Evolutionary conservation across 176 grass and related monocot genomes (phyloP).

Genomic region (Triticum dicoccoides): DNA sequence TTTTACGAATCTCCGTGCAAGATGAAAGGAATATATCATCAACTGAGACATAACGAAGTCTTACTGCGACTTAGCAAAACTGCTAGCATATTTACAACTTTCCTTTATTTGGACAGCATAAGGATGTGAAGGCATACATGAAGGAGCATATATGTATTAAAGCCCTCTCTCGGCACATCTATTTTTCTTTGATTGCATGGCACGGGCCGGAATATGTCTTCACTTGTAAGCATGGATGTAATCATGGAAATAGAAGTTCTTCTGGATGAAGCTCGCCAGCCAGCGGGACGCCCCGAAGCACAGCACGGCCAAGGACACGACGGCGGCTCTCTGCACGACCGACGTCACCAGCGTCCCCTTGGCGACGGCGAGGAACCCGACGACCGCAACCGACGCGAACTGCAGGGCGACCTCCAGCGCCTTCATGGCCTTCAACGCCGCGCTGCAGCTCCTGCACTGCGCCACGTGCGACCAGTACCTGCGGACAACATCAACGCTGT

Average conservation of each 20-base stretch:
- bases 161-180: too few species aligned
- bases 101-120: too few species aligned
- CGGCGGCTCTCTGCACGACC: constrained; percentile 19
- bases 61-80: too few species aligned
- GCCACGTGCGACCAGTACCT: constrained; percentile 94
- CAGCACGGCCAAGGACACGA: constrained; percentile 43
- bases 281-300: constrained; percentile 68
- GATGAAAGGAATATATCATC: too few species aligned
- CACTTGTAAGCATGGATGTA: constrained; percentile 87
- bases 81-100: too few species aligned
- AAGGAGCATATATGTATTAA: too few species aligned
- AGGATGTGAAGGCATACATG: too few species aligned
- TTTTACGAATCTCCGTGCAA: too few species aligned
- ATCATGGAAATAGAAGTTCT: constrained; percentile 84
- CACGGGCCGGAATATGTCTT: background rate
- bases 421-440: constrained; percentile 57
- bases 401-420: constrained; percentile 58
- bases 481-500: background rate
- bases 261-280: constrained; percentile 71
- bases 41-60: too few species aligned
- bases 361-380: constrained; percentile 54
- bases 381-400: constrained; percentile 38
- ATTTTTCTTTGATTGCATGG: too few species aligned
- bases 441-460: constrained; percentile 72
- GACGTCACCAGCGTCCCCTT: constrained; percentile 39